Evolutionary conservation across 2,329 filamentous ascomycete species (phyloP), one percentile per base, ranked within the genome.

Genomic region (Myriosclerotinia scirpicola): DNA sequence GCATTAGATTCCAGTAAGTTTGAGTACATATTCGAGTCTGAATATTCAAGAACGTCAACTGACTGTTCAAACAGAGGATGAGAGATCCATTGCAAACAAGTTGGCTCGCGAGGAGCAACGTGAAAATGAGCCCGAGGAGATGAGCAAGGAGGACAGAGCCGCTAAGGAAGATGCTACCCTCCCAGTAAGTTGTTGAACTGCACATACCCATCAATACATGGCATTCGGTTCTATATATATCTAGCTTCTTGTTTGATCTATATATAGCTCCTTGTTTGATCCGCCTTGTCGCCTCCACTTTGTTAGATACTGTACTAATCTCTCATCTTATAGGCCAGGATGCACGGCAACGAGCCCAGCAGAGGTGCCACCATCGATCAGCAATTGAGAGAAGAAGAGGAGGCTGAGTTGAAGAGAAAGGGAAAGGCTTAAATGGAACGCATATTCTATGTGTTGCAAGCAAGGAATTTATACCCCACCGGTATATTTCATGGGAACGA

Each of bases 331-430:
- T 26, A 79, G 85, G 90, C 89, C 65, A 84, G 79, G 71, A 75
- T 82, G 70, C 89, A 93, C 75, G 89, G 89, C 68, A 92, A 92
- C 76, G 83, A 92, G 79, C 90, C 90, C 2, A 90, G 86, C 26
- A 85, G 81, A 74, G 90, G 90, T 22, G 90, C 90, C 34, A 85
- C 90, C 81, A 83, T 92, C 67, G 90, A 93, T 76, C 85, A 90
- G 67, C 76, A 90, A 78, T 71, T 93, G 56, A 80, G 84, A 74
- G 84, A 85, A 5, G 90, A 92, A 73, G 90, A 93, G 67, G 85
- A 90, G 74, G 85, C 83, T 71, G 79, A 83, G 64, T 74, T 92
- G 69, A 83, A 82, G 76, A 91, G 90, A 82, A 84, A 86, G 69
- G 77, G 73, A 65, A 79, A 78, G 74, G 78, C 76, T 30, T 80